Conservation (phyloP, 352 stramenopile genomes). For the Phytopythium ostracodes region DNA sequence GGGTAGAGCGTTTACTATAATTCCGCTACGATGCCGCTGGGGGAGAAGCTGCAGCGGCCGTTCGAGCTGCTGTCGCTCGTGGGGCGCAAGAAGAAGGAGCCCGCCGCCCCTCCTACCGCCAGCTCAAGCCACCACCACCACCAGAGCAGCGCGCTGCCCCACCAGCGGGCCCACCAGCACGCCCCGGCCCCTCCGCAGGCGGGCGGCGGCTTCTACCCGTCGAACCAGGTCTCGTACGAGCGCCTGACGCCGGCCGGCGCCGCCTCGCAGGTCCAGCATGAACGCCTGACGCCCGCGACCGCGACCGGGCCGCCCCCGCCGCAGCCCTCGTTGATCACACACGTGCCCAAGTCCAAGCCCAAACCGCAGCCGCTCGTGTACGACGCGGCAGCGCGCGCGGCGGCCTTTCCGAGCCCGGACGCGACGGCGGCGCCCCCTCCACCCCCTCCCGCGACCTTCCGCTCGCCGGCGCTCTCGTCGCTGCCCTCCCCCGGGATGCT, state of each 20-base stretch:
- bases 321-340: constrained; percentile 4
- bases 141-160: neutral
- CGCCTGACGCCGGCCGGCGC: constrained; percentile 29
- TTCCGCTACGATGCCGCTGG: constrained; percentile 29
- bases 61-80: constrained; percentile 69
- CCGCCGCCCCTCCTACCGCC: constrained; percentile 13
- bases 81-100: constrained; percentile 54
- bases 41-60: constrained; percentile 46
- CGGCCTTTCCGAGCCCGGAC: constrained; percentile 32
- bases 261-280: constrained; percentile 29
- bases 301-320: constrained; percentile 8
- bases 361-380: constrained; percentile 39
- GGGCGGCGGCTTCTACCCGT: constrained; percentile 23
- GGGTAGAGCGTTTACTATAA: neutral
- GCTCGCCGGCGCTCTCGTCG: constrained; percentile 31
- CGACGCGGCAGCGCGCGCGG: constrained; percentile 28
- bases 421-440: constrained; percentile 7
- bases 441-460: constrained; percentile 25
- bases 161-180: neutral
- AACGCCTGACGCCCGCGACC: constrained; percentile 41
- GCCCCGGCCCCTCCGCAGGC: neutral
- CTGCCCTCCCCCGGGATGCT: constrained; percentile 52
- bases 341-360: constrained; percentile 6
- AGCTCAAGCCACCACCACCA: constrained; percentile 8
- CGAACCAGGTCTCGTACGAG: constrained; percentile 35